Evolutionary conservation across 352 stramenopile species (phyloP), one percentile per base, ranked within the genome.

Genomic region (Pythium aquatile): DNA sequence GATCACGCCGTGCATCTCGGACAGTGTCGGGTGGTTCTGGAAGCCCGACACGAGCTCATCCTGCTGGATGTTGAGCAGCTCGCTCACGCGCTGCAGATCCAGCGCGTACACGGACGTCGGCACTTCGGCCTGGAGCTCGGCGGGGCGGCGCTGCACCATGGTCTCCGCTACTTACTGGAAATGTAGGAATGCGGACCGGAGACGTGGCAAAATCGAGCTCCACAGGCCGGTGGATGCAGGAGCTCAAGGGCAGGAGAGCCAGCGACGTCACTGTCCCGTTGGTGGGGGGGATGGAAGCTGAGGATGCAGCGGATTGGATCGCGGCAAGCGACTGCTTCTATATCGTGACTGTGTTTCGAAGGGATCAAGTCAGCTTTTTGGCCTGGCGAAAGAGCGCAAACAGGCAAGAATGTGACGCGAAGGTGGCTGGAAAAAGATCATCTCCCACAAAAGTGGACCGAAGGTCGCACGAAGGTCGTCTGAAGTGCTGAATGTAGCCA

Each of bases 1-100:
- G 63, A 93, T 78, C 26, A 93, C 81, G 47, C 83, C 82, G 53
- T 93, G 83, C 68, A 93, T 93, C 46, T 88, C 81, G 24, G 78
- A 84, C 42, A 76, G 73, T 26, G 69, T 81, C 44, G 78, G 79
- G 58, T 87, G 65, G 11, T 71, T 60, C 61, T 87, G 76, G 68
- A 93, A 88, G 42, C 81, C 78, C 42, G 61, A 64, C 56, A 76
- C 65, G 20, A 76, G 65, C 47, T 76, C 69, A 61, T 68, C 7
- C 32, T 72, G 61, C 26, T 37, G 16, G 61, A 76, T 76, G 26
- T 63, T 39, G n/a, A 76, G 58, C 53, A 76, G 61, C 26, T 69
- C 59, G 24, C 61, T 65, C 17, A 76, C 55, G 0, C 65, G 65
- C 48, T 58, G 29, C 46, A 76, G 61, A 33, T 76, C 60, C 35